Evolutionary conservation across 1,139 yeast species (phyloP), one percentile per base, ranked within the genome.

Genomic region (Candida frijolesensis): DNA sequence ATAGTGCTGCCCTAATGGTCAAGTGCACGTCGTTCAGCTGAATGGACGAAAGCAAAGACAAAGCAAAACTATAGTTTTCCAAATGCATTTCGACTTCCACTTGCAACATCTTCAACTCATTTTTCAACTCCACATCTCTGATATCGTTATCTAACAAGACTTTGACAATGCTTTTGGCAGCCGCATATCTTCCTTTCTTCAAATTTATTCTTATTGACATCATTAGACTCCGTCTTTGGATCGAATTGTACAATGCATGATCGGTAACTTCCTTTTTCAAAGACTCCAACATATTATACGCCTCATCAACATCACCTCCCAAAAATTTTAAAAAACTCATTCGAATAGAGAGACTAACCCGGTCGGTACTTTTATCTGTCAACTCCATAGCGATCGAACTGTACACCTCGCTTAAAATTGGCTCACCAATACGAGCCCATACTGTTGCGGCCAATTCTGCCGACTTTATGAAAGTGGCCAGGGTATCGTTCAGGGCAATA

Each of bases 351-450:
- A 79, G 65, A 1, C 76, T 64, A 1, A 76, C 62, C 42, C 63
- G 63, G 43, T 78, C 82, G n/a, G 65, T 62, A 51, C 64, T 60
- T 52, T 68, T 72, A 8, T 70, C 77, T 7, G 75, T 64, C 27
- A 68, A 62, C 1, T 63, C 72, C 16, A 72, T 47, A 0, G 84
- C 80, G 18, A 82, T 64, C 2, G 74, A 76, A 18, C 70, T 65
- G 59, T 82, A 83, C 1, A 76, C 62, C 11, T 74, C 72, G 32
- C 83, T 70, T 38, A 84, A 61, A 6, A 68, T 63, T 2, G 72
- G 70, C 49, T 71, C 70, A 0, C 88, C 88, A 9, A 78, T 68
- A 52, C 83, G 66, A 25, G 68, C 59, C 87, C 88, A 84, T 30
- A 80, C 68, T 0, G 79, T 63, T 0, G 83, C 71, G 2, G 70